Base-by-base conservation (phyloP, 768 basidiomycete genomes). In the Amanita muscaria region DNA sequence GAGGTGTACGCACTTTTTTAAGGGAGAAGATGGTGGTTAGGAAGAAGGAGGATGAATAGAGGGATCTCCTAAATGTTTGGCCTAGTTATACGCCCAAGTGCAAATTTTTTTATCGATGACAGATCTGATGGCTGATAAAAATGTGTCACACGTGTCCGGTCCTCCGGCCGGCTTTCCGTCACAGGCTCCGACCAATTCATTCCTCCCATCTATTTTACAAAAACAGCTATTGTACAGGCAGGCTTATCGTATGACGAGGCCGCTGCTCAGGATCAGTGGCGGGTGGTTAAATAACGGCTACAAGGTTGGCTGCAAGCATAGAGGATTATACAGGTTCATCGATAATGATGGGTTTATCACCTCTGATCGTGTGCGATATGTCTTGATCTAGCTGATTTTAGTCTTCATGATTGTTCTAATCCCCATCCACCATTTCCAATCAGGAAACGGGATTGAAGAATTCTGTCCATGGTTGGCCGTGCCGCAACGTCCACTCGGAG, bases 391-490 rank as follows among this genome's bases (percentile, higher is more conserved):
- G 24, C 34, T 41, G 24, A 37, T 40, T n/a, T 8, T 44, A 16
- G n/a, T 39, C 18, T n/a, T 43, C 51, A 56, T 19, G 49, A 40
- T 47, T 59, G 42, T 45, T 60, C 54, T 57, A 63, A 59, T 40
- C 61, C 64, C 91, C 91, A 96, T 5, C 92, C 91, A 24, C 72
- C 79, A 16, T 65, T 61, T 7, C 91, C 91, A 43, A 71, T 71
- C 50, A 98, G 66, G 68, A 96, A 97, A 22, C 82, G 75, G 61
- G 80, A 83, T 55, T 82, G 70, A 29, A 88, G 67, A 42, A 97
- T 76, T 57, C 73, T 73, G 55, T 91, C 88, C 58, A 94, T 96
- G 4, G 84, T 83, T 12, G 94, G 93, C 43, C 94, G 76, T 18
- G 80, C 79, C 29, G 60, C 63, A 30, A 88, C 73, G 29, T 86